A percentile compares a stretch with the other conserved stretches of the same genome.
Evolutionary conservation across 164 flowering plant species (phyloP).

Genomic region (Magnolia sinica): DNA sequence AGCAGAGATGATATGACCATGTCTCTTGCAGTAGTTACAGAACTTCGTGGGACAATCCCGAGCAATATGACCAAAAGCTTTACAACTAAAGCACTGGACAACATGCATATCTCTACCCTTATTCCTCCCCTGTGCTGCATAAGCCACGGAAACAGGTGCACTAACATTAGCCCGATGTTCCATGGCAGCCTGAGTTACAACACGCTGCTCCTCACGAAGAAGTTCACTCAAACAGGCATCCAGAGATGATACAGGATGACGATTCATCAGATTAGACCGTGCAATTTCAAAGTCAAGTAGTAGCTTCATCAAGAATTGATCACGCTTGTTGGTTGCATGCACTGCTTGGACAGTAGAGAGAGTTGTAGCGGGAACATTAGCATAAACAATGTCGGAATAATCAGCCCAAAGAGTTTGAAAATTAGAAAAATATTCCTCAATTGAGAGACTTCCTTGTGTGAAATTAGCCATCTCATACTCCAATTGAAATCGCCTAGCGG

Average conservation of each 20-base stretch:
- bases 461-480: not conserved
- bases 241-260: not conserved
- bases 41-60: not conserved
- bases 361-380: not conserved
- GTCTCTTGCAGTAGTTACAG: constrained; percentile 2
- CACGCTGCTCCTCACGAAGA: not conserved
- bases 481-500: not conserved
- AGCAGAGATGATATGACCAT: not conserved
- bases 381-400: not conserved
- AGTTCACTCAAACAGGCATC: constrained; percentile 1
- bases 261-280: not conserved
- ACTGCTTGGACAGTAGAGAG: not conserved
- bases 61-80: not conserved
- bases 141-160: not conserved
- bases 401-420: not conserved
- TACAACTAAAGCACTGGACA: not conserved
- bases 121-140: not conserved
- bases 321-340: not conserved
- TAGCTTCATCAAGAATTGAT: not conserved
- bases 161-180: not conserved
- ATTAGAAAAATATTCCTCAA: not conserved
- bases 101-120: not conserved
- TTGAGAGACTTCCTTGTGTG: not conserved
- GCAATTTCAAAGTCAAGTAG: not conserved
- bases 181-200: not conserved